Evolutionary conservation across 2,329 filamentous ascomycete genomes (phyloP), one percentile per base, ranked within the genome.

Genomic region (Colletotrichum gloeosporioides): DNA sequence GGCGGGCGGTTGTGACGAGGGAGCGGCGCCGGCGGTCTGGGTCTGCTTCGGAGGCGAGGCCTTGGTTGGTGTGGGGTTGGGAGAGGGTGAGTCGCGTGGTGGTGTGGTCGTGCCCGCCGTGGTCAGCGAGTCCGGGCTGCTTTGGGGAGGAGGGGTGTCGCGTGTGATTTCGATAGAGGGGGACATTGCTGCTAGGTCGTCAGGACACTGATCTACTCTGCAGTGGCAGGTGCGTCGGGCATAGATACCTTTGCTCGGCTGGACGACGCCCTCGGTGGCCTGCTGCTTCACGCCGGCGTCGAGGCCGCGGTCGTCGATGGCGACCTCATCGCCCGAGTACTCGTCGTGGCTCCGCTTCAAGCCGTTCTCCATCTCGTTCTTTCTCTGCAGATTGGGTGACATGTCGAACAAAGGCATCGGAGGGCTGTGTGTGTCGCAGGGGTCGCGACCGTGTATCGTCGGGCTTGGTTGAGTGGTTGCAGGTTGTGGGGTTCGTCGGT

Each of bases 281-380:
- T 74, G 71, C 25, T 75, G 75, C 61, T 77, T 77, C 31, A 77
- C 71, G 36, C 71, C 75, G 18, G 62, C 65, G 2, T 61, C 49
- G 3, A 77, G 71, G 55, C 75, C 71, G 13, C 75, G 75, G 36
- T 69, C 67, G 25, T 83, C 80, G 29, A 77, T 65, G 27, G 49
- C 29, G 71, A 80, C 69, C 27, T 82, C 77, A 29, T 86, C 82
- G 12, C 81, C 84, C 4, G 85, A 78, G 76, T 85, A 90, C 36
- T 89, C 87, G 55, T 88, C 84, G 78, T 89, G 87, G 57, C 83
- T 86, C 75, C 88, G 83, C 81, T 91, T 90, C 68, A 86, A 84
- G 64, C 83, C 82, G 32, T 82, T 82, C 67, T 89, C 87, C 29
- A 85, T 82, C 79, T 89, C 87, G 32, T 55, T 34, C 22, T 57